phyloP scores from a whole-genome alignment of 345 rosid species.

The Eutrema yunnanense region DNA sequence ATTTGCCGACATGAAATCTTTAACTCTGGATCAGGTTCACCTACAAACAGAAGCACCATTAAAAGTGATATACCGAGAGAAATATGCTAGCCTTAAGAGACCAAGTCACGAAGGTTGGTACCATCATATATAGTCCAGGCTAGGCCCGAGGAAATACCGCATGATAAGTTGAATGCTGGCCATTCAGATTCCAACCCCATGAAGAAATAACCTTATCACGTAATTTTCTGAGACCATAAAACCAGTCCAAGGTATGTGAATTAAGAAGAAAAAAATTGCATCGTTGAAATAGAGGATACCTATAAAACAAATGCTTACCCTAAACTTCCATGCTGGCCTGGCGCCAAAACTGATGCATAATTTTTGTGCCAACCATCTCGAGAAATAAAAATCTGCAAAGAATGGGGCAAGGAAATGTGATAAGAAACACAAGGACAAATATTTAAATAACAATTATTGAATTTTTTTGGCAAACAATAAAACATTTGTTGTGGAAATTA shows the following conservation, averaged over 20 bases:
- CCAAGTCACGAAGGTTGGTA: slow-evolving; percentile 27
- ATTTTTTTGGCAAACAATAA: background rate
- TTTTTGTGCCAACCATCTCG: slow-evolving; percentile 85
- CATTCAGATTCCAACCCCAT: slow-evolving; percentile 97
- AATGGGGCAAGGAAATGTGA: slow-evolving; percentile 1
- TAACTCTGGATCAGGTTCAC: slow-evolving; percentile 98
- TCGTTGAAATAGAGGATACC: background rate
- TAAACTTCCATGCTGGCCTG: slow-evolving; percentile 91
- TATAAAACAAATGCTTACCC: slow-evolving; percentile 45
- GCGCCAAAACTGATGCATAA: slow-evolving; percentile 93
- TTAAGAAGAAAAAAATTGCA: background rate
- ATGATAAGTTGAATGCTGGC: slow-evolving; percentile 96
- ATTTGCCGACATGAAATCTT: slow-evolving; percentile 95
- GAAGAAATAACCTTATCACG: slow-evolving; percentile 81
- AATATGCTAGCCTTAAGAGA: slow-evolving; percentile 8
- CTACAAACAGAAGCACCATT: slow-evolving; percentile 37
- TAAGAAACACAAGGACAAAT: background rate
- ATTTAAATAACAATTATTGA: background rate
- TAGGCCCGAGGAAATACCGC: slow-evolving; percentile 91
- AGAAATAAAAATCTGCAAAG: slow-evolving; percentile 85
- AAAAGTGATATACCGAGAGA: slow-evolving; percentile 13
- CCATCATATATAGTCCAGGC: slow-evolving; percentile 95
- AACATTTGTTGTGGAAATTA: background rate
- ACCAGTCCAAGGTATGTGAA: slow-evolving; percentile 3
- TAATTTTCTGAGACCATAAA: slow-evolving; percentile 46